Evolutionary conservation across 192 early-diverging fungal species (phyloP), one percentile per base, ranked within the genome.

Genomic region (Coemansia sp.): DNA sequence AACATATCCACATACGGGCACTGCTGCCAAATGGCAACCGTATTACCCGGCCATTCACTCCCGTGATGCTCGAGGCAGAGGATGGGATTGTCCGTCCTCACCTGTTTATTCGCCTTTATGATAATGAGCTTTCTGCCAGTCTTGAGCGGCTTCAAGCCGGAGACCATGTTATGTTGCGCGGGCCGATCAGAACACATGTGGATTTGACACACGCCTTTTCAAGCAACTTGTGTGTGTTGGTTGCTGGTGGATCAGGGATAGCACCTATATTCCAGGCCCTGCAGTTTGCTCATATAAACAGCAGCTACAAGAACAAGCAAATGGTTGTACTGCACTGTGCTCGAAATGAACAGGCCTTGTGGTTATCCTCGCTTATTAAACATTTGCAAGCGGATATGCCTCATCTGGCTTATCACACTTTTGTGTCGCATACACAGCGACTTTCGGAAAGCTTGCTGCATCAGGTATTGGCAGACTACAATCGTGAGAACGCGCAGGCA

Each of bases 181-280:
- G 72, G 0, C 72, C 72, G 4, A 46, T 68, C 11, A 14, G 47
- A 6, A 64, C 65, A 1, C 20, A 48, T 13, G 72, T 53, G 11
- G 42, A 68, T 19, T 37, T 75, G 53, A 64, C 61, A 5, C 20
- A 42, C 0, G 61, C 54, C 0, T 57, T 75, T 20, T 6, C 15
- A 7, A 40, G 43, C 19, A 12, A 16, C 3, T 10, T 33, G 8
- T 60, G 56, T 12, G 50, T 67, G 14, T 55, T 75, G 9, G 58
- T 60, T 26, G 72, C 61, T 2, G 72, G 57, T 12, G 72, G 72
- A 6, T 75, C 72, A 9, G 72, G 72, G 10, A 61, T 75, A 54
- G 65, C 72, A 13, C 65, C 72, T 1, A 44, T 75, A 18, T 68
- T 75, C 40, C 71, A 74, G 30, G 23, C 54, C 3, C 38, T 74